Evolutionary conservation across 306 rosid species (phyloP).

Genomic region (Ziziphus jujuba): DNA sequence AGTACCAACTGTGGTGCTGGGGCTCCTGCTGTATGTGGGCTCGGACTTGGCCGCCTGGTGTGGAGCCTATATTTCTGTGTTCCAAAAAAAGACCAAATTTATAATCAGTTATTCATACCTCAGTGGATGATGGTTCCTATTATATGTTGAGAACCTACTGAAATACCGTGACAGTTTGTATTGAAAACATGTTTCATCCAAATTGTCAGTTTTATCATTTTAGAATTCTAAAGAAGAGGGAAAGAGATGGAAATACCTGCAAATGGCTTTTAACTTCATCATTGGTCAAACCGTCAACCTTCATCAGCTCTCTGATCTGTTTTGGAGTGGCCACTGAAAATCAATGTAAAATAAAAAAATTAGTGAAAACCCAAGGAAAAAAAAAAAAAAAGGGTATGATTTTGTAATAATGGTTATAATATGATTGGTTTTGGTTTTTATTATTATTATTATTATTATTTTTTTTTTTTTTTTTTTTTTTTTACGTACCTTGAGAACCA

Average conservation of each 20-base stretch:
- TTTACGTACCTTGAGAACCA: conserved; percentile 84
- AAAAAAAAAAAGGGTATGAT: neutral
- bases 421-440: too few relatives aligned
- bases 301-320: conserved; percentile 98
- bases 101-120: neutral
- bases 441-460: too few relatives aligned
- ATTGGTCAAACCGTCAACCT: conserved; percentile 99
- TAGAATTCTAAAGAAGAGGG: neutral
- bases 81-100: neutral
- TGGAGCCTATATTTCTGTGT: conserved; percentile 95
- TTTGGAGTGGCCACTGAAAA: conserved; percentile 92
- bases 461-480: neutral
- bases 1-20: conserved; percentile 80
- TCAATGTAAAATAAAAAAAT: neutral
- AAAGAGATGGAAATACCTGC: conserved; percentile 48
- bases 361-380: neutral
- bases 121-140: conserved; percentile 16
- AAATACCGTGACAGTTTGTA: too few relatives aligned
- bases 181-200: too few relatives aligned
- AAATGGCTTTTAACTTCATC: conserved; percentile 99
- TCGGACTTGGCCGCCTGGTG: conserved; percentile 91
- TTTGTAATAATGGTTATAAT: neutral
- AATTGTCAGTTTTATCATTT: conserved; percentile 9
- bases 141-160: too few relatives aligned
- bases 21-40: conserved; percentile 68